These are phyloP conservation scores for Parathielavia appendiculata DNA, from an alignment of 495 filamentous ascomycete species.

Conservation along the genomic window DNA sequence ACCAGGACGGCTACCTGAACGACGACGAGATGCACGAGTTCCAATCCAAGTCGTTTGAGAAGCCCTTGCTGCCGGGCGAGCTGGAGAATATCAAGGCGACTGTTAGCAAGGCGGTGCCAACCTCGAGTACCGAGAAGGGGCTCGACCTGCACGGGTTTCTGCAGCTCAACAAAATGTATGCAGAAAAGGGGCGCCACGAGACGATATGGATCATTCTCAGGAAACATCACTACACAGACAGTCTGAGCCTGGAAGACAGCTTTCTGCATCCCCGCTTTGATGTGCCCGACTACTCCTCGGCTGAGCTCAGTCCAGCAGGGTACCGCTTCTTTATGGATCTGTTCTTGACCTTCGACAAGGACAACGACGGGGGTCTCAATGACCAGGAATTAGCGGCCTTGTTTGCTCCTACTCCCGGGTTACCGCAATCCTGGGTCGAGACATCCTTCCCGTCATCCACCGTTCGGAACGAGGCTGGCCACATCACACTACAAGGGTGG, in stretches of 20 bases:
- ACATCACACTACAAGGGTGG: conserved; percentile 97
- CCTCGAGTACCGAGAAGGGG: conserved; percentile 62
- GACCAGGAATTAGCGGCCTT: conserved; percentile 74
- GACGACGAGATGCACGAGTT: conserved; percentile 89
- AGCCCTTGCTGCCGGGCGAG: conserved; percentile 70
- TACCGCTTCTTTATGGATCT: conserved; percentile 98
- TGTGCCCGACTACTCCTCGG: conserved; percentile 82
- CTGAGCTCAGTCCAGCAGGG: conserved; percentile 88
- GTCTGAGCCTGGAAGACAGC: conserved; percentile 77
- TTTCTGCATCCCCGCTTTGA: conserved; percentile 95
- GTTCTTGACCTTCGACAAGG: conserved; percentile 90
- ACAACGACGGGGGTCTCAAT: conserved; percentile 93
- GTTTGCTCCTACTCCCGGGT: conserved; percentile 88
- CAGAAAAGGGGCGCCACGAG: conserved; percentile 96
- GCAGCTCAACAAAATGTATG: conserved; percentile 87
- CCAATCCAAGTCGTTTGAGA: conserved; percentile 85
- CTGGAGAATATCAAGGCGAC: conserved; percentile 82
- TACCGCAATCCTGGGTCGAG: conserved; percentile 80
- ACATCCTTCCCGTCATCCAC: conserved; percentile 87
- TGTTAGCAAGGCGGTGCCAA: conserved; percentile 61
- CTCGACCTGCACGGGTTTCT: conserved; percentile 80
- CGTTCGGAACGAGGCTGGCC: conserved; percentile 87
- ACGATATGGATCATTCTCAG: conserved; percentile 95
- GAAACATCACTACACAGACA: conserved; percentile 96
- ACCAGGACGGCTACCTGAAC: conserved; percentile 89